A percentile compares a stretch with the other conserved stretches of the same genome.
phyloP scores from a whole-genome alignment of 257 asterid species.

The Solanum arcanum region DNA sequence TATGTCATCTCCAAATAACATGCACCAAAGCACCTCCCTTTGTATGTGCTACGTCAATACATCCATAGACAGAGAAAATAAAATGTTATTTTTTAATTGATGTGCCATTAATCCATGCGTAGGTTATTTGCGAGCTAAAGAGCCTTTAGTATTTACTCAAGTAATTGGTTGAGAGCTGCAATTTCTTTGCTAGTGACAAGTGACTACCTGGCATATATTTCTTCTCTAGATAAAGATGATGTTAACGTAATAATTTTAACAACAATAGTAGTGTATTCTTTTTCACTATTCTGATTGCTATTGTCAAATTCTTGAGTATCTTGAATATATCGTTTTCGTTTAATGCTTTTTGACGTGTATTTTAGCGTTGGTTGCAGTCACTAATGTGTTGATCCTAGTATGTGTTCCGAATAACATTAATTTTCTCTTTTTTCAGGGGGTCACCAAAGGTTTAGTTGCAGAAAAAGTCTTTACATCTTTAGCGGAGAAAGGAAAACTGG shows the following conservation, averaged over 20 bases:
- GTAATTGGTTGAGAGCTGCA: neutral
- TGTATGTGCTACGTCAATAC: neutral
- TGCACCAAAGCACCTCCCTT: neutral
- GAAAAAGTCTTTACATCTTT: conserved; percentile 68
- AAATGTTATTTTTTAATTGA: neutral
- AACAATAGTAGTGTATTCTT: neutral
- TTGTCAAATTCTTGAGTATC: neutral
- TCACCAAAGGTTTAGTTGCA: conserved; percentile 73
- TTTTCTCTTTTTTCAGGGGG: conserved; percentile 35
- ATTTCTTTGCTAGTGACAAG: neutral
- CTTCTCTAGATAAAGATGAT: neutral
- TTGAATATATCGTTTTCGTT: neutral
- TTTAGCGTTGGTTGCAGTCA: neutral
- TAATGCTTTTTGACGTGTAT: neutral
- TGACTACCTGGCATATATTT: neutral
- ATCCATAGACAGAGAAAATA: neutral
- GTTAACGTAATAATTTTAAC: neutral
- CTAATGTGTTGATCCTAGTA: neutral
- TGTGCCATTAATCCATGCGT: neutral
- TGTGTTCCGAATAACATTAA: neutral
- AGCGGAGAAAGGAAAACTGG: conserved; percentile 40
- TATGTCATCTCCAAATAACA: neutral
- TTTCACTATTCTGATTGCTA: neutral
- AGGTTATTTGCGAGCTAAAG: neutral
- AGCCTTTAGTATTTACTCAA: neutral